Conservation (phyloP, 768 basidiomycete species). For the Rubroboletus pulcherrimus region DNA sequence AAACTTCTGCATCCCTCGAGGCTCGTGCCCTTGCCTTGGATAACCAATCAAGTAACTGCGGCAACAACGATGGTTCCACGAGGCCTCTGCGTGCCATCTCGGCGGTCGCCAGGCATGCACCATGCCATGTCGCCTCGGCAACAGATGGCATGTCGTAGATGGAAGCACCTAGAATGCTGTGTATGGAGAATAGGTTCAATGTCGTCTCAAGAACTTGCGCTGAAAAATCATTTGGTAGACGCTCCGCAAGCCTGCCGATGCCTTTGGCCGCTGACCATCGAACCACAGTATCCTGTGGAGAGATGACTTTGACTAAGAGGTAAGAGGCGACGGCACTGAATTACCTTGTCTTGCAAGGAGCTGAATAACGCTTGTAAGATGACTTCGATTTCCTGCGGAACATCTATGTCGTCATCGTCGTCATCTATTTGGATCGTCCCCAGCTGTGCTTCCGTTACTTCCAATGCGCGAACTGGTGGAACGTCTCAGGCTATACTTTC, state of each 20-base stretch:
- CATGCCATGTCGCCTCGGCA: conserved; percentile 93
- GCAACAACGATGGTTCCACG: conserved; percentile 53
- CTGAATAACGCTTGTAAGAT: conserved; percentile 70
- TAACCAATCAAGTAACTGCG: conserved; percentile 71
- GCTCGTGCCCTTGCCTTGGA: conserved; percentile 53
- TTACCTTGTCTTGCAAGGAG: conserved; percentile 77
- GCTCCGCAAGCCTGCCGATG: conserved; percentile 76
- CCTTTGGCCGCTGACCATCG: conserved; percentile 95
- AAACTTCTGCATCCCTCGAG: conserved; percentile 10
- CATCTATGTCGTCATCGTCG: conserved; percentile 49
- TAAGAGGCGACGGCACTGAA: not conserved
- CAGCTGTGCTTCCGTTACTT: conserved; percentile 11
- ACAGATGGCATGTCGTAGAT: conserved; percentile 70
- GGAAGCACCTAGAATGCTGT: conserved; percentile 59
- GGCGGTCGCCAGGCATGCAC: conserved; percentile 86
- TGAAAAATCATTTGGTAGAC: conserved; percentile 71
- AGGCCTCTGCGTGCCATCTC: conserved; percentile 87
- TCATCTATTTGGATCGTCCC: conserved; percentile 14
- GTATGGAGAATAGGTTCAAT: conserved; percentile 71
- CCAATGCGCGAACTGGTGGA: conserved; percentile 24
- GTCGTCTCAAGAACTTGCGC: conserved; percentile 81
- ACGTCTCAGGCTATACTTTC: conserved; percentile 22
- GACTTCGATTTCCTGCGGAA: conserved; percentile 76
- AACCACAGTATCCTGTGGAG: conserved; percentile 80
- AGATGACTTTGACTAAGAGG: not conserved